These are phyloP conservation scores for Chlamydomonas schloesseri DNA, from an alignment of 139 green algal genomes.

Conservation along the genomic window DNA sequence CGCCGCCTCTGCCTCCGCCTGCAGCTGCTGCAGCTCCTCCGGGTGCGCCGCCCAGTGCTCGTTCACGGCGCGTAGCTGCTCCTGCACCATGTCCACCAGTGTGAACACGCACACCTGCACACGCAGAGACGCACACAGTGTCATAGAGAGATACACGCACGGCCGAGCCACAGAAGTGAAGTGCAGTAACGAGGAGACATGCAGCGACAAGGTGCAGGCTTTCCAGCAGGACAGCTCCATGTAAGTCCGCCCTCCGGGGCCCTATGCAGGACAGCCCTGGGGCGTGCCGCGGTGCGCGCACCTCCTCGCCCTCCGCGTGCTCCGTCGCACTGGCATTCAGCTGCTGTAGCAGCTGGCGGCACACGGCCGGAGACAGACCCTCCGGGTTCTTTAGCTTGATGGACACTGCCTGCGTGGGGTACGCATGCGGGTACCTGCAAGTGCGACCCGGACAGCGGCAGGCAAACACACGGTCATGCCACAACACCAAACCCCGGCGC, in stretches of 20 bases:
- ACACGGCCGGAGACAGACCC: neutral
- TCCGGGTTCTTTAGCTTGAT: conserved; percentile 37
- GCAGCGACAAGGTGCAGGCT: too few species aligned
- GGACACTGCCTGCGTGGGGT: conserved; percentile 27
- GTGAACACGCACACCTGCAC: conserved; percentile 50
- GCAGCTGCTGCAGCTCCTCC: neutral
- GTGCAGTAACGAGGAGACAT: too few species aligned
- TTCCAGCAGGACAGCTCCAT: too few species aligned
- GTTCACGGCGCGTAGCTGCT: conserved; percentile 23
- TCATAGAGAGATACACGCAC: too few species aligned
- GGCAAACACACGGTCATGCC: neutral
- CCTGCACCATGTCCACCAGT: conserved; percentile 25
- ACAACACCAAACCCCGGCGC: too few species aligned
- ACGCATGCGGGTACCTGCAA: conserved; percentile 34
- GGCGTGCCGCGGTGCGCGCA: neutral
- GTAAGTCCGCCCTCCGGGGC: too few species aligned
- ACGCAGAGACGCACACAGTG: too few species aligned
- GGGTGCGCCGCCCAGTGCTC: neutral
- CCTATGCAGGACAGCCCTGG: neutral
- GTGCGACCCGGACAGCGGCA: neutral
- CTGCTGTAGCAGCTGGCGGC: conserved; percentile 1
- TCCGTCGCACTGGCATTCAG: conserved; percentile 12
- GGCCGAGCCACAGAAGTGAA: too few species aligned
- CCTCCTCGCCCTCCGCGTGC: conserved; percentile 30
- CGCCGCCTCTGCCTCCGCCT: neutral